Conservation (phyloP, 352 stramenopile species). For the Saprolegnia diclina region DNA sequence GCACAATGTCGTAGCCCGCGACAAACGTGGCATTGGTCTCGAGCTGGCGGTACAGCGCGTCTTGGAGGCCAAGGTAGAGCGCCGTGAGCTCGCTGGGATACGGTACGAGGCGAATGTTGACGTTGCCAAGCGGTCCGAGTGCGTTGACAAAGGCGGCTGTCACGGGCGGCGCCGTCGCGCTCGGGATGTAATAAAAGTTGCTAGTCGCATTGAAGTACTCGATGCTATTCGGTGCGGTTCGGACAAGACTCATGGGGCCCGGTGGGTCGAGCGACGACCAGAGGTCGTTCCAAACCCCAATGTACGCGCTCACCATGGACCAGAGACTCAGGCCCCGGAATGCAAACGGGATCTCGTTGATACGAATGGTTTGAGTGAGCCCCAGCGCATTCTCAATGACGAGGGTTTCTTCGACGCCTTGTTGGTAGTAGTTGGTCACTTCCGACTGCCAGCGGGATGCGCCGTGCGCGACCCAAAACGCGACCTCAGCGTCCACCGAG, state of each 20-base stretch:
- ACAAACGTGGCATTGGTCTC: not conserved
- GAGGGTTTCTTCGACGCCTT: slow-evolving; percentile 12
- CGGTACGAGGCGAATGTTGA: not conserved
- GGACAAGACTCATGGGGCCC: slow-evolving; percentile 8
- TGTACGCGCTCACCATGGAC: not conserved
- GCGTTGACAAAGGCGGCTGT: not conserved
- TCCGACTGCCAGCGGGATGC: not conserved
- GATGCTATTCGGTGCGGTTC: not conserved
- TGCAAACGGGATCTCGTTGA: not conserved
- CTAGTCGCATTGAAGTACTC: not conserved
- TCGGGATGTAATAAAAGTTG: not conserved
- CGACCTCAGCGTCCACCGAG: not conserved
- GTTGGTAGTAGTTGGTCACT: slow-evolving; percentile 5
- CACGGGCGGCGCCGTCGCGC: not conserved
- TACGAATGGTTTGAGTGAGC: not conserved
- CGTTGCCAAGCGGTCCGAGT: not conserved
- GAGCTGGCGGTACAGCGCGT: no score
- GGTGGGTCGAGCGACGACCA: not conserved
- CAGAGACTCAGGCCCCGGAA: slow-evolving; percentile 3
- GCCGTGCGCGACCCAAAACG: not conserved
- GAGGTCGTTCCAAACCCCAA: slow-evolving; percentile 9
- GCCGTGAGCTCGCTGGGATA: not conserved
- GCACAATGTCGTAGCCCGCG: not conserved
- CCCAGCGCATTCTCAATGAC: slow-evolving; percentile 12
- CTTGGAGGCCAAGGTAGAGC: not conserved